These are phyloP conservation scores for Suillus sp. DNA, from an alignment of 768 basidiomycete genomes.

Conservation along the genomic window DNA sequence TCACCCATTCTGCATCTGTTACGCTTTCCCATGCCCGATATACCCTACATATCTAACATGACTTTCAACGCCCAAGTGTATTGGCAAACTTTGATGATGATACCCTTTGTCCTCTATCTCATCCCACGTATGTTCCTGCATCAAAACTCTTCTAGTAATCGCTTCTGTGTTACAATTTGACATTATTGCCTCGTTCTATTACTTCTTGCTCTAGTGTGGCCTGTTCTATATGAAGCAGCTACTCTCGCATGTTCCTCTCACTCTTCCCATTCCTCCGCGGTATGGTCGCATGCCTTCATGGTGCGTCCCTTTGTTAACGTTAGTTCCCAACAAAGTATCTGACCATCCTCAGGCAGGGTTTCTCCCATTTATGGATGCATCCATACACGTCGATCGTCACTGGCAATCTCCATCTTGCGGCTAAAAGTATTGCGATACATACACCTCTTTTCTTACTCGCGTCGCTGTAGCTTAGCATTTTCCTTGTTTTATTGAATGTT, in stretches of 20 bases:
- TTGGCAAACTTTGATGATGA: conserved; percentile 9
- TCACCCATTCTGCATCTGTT: conserved; percentile 39
- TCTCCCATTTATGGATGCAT: conserved; percentile 7
- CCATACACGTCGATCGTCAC: conserved; percentile 6
- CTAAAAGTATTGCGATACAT: conserved; percentile 17
- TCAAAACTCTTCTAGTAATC: conserved; percentile 6
- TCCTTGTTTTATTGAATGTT: conserved; percentile 7
- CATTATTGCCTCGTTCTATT: conserved; percentile 6
- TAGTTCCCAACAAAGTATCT: not conserved
- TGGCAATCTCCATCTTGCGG: conserved; percentile 4
- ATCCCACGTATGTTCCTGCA: conserved; percentile 1
- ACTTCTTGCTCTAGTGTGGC: not conserved
- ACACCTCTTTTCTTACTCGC: conserved; percentile 10
- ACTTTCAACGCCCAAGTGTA: conserved; percentile 6
- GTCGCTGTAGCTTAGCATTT: conserved; percentile 8
- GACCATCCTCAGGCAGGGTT: not conserved
- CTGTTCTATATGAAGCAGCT: not conserved
- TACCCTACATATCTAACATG: conserved; percentile 10
- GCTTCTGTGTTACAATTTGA: conserved; percentile 4
- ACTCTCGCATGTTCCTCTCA: not conserved
- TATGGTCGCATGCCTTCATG: conserved; percentile 6
- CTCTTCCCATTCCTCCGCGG: not conserved
- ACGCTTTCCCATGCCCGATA: conserved; percentile 17
- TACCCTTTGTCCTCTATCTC: conserved; percentile 1
- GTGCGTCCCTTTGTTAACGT: not conserved